phyloP scores from a whole-genome alignment of 2,329 filamentous ascomycete species.

The Colletotrichum plurivorum region DNA sequence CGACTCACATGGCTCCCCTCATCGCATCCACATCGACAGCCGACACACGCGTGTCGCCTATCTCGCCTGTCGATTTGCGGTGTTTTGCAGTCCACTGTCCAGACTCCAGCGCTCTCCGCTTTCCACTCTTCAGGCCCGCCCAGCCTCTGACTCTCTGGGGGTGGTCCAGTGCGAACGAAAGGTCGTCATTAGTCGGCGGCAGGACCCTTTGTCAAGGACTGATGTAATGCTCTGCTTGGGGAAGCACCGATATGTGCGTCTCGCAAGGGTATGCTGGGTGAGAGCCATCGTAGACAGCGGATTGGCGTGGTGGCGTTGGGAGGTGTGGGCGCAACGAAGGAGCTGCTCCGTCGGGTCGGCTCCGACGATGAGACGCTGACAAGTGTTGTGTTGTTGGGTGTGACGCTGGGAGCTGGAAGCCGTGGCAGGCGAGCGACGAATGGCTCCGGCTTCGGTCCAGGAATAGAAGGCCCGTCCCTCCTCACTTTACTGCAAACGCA shows the following conservation, averaged over 20 bases:
- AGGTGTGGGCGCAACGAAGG: constrained; percentile 19
- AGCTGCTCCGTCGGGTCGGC: constrained; percentile 28
- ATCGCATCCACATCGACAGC: background rate
- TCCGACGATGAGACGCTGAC: constrained; percentile 32
- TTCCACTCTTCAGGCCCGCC: background rate
- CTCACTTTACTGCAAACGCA: background rate
- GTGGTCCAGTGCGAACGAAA: background rate
- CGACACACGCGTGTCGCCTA: too few species aligned
- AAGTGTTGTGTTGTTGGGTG: constrained; percentile 3
- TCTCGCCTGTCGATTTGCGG: too few species aligned
- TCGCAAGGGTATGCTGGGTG: constrained; percentile 33
- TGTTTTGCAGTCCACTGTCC: background rate
- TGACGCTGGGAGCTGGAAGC: background rate
- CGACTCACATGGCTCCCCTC: constrained; percentile 27
- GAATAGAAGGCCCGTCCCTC: constrained; percentile 10
- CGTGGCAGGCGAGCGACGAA: constrained; percentile 18
- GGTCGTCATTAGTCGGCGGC: constrained; percentile 25
- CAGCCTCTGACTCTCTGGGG: background rate
- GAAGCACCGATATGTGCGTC: background rate
- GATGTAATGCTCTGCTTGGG: constrained; percentile 19
- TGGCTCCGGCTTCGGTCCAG: constrained; percentile 4
- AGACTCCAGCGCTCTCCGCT: background rate
- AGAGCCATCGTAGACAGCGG: background rate
- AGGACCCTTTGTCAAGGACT: constrained; percentile 18
- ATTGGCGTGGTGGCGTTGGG: constrained; percentile 6